These are phyloP conservation scores for Hypoxylon rubiginosum DNA, from an alignment of 2,329 filamentous ascomycete species.

Conservation along the genomic window DNA sequence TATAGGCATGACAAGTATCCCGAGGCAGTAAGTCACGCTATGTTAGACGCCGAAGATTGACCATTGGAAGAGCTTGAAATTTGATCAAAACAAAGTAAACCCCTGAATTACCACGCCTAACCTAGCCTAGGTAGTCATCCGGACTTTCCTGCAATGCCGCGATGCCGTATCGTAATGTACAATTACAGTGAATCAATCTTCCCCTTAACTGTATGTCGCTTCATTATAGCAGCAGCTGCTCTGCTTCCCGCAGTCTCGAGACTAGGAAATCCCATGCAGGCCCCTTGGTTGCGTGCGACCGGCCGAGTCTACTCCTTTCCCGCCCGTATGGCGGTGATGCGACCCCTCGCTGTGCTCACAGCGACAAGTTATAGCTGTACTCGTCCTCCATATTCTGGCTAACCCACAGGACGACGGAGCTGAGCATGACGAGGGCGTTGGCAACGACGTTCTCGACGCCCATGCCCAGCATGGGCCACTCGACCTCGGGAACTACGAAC, in stretches of 20 bases:
- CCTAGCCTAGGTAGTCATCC: conserved; percentile 21
- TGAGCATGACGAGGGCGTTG: conserved; percentile 73
- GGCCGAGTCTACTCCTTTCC: not conserved
- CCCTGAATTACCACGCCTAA: conserved; percentile 31
- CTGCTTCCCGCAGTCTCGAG: not conserved
- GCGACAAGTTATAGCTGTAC: conserved; percentile 75
- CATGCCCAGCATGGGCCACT: conserved; percentile 73
- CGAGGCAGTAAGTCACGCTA: not conserved
- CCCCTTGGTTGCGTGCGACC: not conserved
- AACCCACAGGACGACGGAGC: conserved; percentile 75
- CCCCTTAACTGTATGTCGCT: not conserved
- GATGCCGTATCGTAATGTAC: conserved; percentile 35
- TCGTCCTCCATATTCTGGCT: conserved; percentile 81
- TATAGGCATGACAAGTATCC: not conserved
- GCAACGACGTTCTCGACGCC: conserved; percentile 75
- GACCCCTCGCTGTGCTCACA: conserved; percentile 55
- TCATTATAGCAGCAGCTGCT: not conserved
- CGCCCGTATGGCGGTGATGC: not conserved
- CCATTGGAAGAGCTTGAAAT: not conserved
- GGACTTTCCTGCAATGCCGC: conserved; percentile 10
- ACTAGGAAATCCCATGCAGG: not conserved
- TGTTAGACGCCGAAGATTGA: not conserved
- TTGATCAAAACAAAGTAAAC: conserved; percentile 16
- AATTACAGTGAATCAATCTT: conserved; percentile 27
- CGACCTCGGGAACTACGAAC: conserved; percentile 69